Base-by-base conservation (phyloP, 148 eudicot genomes). In the Rhododendron kiyosumense region DNA sequence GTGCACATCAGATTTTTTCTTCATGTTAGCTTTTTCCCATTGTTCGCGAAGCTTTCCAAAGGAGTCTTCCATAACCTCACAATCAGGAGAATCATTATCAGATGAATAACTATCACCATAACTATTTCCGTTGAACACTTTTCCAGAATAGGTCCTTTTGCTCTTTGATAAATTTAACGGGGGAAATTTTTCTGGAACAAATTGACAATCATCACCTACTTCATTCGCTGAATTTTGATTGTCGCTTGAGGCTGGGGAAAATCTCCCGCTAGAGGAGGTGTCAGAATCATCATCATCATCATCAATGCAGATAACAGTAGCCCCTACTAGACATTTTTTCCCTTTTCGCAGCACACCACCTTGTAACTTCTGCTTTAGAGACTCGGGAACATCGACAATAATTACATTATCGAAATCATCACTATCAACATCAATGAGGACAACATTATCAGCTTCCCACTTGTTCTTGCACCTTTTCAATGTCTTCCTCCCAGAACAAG, bases 141-240 rank as follows among this genome's bases (percentile, higher is more conserved):
- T 92, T 57, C 93, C 95, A 84, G 95, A 94, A 85, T 94, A 93
- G 67, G 97, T 96, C 81, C 95, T 91, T 87, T 92, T 95, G 88
- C 94, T 89, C 88, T 93, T 97, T 22, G 95, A 92, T 32, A 93
- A 88, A 84, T 91, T 95, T n/a, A 94, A 85, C 10, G 98, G 98
- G 46, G 91, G 84, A 36, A 74, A 79, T 79, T 86, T 92, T 82
- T 89, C 96, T 61, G 80, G 89, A 84, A 87, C 92, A 91, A 79
- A 88, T 65, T 85, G 57, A n/a, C 90, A 84, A 74, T 87, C 91
- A 51, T 87, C 89, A 32, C 59, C 88, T 84, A 32, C 87, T 83
- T 26, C 83, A 81, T 82, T 87, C 18, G 46, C 54, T 30, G 88
- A 65, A 43, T 73, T 79, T 18, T 71, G 61, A 73, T 76, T 85